phyloP scores from a whole-genome alignment of 2,329 filamentous ascomycete species.

The Samsoniella hepiali region DNA sequence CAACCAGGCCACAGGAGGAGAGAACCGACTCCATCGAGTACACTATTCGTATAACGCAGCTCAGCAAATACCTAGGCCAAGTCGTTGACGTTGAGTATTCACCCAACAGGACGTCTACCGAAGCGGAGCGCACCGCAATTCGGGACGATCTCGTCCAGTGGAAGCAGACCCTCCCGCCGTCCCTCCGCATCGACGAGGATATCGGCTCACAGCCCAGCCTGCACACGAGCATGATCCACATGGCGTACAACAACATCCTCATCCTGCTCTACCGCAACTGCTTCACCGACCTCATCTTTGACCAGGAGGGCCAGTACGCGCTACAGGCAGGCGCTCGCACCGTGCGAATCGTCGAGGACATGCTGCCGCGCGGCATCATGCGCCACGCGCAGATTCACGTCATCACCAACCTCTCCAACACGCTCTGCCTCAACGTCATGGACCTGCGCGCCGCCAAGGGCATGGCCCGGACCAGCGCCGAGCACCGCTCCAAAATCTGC shows the following conservation, averaged over 20 bases:
- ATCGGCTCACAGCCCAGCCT: conserved; percentile 34
- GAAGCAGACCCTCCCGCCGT: conserved; percentile 35
- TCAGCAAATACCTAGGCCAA: conserved; percentile 27
- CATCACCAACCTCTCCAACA: conserved; percentile 47
- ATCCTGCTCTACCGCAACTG: conserved; percentile 43
- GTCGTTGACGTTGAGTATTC: conserved; percentile 21
- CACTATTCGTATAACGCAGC: conserved; percentile 29
- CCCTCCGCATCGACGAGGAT: conserved; percentile 19
- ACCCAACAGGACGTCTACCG: conserved; percentile 18
- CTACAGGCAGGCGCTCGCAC: conserved; percentile 44
- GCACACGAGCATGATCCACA: conserved; percentile 39
- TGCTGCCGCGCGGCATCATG: conserved; percentile 41
- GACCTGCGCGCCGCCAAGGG: conserved; percentile 37
- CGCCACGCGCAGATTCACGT: conserved; percentile 43
- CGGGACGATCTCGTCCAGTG: conserved; percentile 37
- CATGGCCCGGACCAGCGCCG: conserved; percentile 41
- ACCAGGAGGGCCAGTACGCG: conserved; percentile 37
- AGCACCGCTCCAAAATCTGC: conserved; percentile 47
- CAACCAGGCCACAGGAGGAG: conserved; percentile 25
- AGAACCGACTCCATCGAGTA: conserved; percentile 33
- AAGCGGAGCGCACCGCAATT: conserved; percentile 32
- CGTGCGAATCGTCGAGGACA: conserved; percentile 46
- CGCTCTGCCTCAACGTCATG: conserved; percentile 46
- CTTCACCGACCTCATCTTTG: conserved; percentile 35
- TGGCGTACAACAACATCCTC: conserved; percentile 46